Base-by-base conservation (phyloP, 2,329 filamentous ascomycete genomes). In the Aspergillus fumigatiaffinis region DNA sequence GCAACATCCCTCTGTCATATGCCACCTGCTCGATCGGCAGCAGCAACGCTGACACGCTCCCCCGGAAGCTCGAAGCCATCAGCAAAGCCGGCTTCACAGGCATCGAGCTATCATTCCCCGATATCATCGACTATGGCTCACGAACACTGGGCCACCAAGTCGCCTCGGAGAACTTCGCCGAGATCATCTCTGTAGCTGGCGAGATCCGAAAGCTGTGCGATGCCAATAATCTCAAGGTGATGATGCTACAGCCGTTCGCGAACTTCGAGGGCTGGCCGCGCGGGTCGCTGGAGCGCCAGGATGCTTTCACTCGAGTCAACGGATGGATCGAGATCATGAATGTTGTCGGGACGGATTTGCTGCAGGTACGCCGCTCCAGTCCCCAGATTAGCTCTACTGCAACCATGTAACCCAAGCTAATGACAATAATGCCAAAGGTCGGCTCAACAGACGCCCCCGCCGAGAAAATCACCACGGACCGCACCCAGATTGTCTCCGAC, bases 211-310 rank as follows among this genome's bases (percentile, higher is more conserved):
- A 74, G 0, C 71, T 88, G 50, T 85, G 83, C 51, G 74, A 81
- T 26, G 76, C 81, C 10, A 76, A 85, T 35, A 72, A 75, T 0
- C 73, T 92, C 1, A 76, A 80, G 38, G 81, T 92, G 55, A 80
- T 92, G 70, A 87, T 91, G 77, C 73, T 92, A 5, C 89, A 92
- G 66, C 88, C 89, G 0, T 92, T 92, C 65, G 77, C 85, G 17
- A 89, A 91, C 64, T 91, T 91, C 57, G 89, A 92, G 65, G 89
- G 89, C 1, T 92, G 89, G 88, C 75, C 80, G 0, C 76, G 78
- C 44, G 84, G 78, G 0, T 84, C 82, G 1, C 65, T 75, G 0
- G 82, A 88, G 68, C 77, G 87, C 3, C 73, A 83, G 4, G 83
- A 88, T 52, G 87, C 86, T 0, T 89, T 89, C 61, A 73, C 76